Conservation (phyloP, 139 green algal species). For the Tetraselmis striata region DNA sequence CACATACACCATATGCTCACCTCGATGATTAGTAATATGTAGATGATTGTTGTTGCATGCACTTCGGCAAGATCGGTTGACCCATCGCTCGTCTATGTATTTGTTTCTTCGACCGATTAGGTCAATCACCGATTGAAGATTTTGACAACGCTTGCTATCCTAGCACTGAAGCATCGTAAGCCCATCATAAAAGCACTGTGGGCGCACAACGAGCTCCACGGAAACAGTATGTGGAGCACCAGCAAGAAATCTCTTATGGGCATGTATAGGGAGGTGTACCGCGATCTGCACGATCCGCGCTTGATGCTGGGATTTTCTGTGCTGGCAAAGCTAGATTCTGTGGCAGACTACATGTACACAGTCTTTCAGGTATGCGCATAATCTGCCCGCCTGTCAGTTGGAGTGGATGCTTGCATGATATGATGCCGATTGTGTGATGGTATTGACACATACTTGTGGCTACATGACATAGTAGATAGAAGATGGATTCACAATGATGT, state of each 20-base stretch:
- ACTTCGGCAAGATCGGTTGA: not conserved
- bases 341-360: not conserved
- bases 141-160: not conserved
- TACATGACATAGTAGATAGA: not conserved
- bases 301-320: not conserved
- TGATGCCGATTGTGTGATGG: not conserved
- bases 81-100: not conserved
- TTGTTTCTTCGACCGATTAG: not conserved
- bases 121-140: not conserved
- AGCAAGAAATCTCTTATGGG: not conserved
- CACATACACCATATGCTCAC: not conserved
- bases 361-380: not conserved
- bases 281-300: not conserved
- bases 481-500: too few species aligned
- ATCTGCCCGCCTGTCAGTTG: not conserved
- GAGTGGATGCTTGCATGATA: not conserved
- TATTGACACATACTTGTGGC: not conserved
- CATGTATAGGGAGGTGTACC: not conserved
- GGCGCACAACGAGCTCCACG: not conserved
- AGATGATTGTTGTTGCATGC: not conserved
- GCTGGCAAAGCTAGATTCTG: not conserved
- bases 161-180: not conserved
- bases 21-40: not conserved
- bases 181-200: not conserved
- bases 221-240: not conserved